These are phyloP conservation scores for Rhizophagus sp. DNA, from an alignment of 192 early-diverging fungal genomes.

Conservation along the genomic window DNA sequence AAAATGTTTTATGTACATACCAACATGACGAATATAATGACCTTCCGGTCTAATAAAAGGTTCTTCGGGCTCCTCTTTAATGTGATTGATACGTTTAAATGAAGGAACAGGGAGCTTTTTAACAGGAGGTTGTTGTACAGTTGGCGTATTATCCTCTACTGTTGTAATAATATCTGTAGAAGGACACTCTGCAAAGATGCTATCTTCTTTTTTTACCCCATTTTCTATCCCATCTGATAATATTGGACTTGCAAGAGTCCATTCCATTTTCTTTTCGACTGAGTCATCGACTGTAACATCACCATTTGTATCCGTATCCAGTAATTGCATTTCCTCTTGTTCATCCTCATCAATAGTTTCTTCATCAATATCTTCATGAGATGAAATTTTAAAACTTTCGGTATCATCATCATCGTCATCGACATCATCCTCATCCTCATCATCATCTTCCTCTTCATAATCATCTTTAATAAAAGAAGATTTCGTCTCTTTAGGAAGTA, in stretches of 20 bases:
- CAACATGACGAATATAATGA: slow-evolving; percentile 74
- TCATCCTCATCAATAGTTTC: slow-evolving; percentile 19
- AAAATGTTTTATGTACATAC: slow-evolving; percentile 30
- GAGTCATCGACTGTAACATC: background rate
- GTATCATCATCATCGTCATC: background rate
- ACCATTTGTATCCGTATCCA: background rate
- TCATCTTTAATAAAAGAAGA: background rate
- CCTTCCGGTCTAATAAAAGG: slow-evolving; percentile 61
- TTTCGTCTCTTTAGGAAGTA: background rate
- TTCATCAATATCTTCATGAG: slow-evolving; percentile 26
- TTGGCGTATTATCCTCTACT: background rate
- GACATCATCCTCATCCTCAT: background rate
- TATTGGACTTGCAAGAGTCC: background rate
- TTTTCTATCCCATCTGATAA: background rate
- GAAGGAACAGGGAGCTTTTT: slow-evolving; percentile 46
- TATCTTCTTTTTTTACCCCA: background rate
- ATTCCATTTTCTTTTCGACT: background rate
- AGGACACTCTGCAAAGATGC: background rate
- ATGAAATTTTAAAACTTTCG: background rate
- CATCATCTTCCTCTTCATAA: background rate
- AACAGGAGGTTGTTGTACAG: slow-evolving; percentile 30
- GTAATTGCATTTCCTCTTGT: background rate
- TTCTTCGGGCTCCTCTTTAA: slow-evolving; percentile 35
- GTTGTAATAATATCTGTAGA: background rate
- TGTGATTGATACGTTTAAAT: slow-evolving; percentile 36